Evolutionary conservation across 73 alveolate genomes (phyloP), one percentile per base, ranked within the genome.

Genomic region (Symbiodinium pilosum): DNA sequence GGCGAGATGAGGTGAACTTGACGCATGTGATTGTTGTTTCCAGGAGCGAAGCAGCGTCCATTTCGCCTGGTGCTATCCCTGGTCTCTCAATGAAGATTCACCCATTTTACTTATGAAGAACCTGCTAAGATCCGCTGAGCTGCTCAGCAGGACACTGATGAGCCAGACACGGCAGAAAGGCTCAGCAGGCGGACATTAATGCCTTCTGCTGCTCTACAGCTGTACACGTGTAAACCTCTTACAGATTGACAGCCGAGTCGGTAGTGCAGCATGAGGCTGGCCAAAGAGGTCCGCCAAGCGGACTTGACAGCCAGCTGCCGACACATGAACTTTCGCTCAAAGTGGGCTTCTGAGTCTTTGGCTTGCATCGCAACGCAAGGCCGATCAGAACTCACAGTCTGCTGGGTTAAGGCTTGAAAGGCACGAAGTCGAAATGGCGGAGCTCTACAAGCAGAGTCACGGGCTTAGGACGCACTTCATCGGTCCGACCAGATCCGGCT

Each of bases 271-370:
- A 52, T 40, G 71, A 91, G 97, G 97, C 97, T 91, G 52, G 97
- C 97, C 24, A 85, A 71, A 32, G 97, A 91, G 81, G 97, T 91
- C 41, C 97, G 97, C 28, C 77, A 91, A 68, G 97, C 97, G 59
- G 97, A 91, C 56, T 43, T 69, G 84, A n/a, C 97, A 39, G 87
- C 97, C 39, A 71, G 81, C 75, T 42, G 52, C 40, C 73, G 97
- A 32, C 77, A 84, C 59, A 69, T 91, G 97, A 86, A 83, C 83
- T 91, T 91, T 52, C 97, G 81, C 38, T 91, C 97, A 64, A 91
- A 91, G 95, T 26, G 28, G 44, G 28, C 34, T 9, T 18, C 85
- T 73, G 85, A 73, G 85, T 73, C 16, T n/a, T n/a, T n/a, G n/a
- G 69, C 69, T n/a, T n/a, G n/a, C n/a, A n/a, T n/a, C n/a, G n/a